A percentile compares a stretch with the other conserved stretches of the same genome.
phyloP scores from a whole-genome alignment of 2,329 filamentous ascomycete genomes.

The Macrophomina tecta region DNA sequence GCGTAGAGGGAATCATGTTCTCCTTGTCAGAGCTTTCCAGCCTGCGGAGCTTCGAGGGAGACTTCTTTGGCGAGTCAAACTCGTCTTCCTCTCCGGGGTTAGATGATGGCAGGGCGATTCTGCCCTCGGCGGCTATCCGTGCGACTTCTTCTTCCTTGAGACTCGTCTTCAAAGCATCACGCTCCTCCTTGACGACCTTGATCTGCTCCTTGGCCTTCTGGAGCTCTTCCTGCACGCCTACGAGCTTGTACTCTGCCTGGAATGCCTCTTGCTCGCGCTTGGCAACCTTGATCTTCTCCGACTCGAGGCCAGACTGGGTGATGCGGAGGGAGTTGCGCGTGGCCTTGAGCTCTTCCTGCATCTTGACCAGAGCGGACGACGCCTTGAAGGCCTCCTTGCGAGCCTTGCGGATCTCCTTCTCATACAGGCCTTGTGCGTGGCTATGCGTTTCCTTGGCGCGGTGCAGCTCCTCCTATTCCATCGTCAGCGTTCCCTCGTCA shows the following conservation, averaged over 20 bases:
- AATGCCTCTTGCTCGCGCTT: slow-evolving; percentile 73
- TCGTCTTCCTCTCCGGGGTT: slow-evolving; percentile 64
- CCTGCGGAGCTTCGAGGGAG: slow-evolving; percentile 51
- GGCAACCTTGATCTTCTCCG: slow-evolving; percentile 67
- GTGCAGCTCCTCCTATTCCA: slow-evolving; percentile 69
- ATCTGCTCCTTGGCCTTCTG: slow-evolving; percentile 67
- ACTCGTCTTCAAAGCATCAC: slow-evolving; percentile 74
- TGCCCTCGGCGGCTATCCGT: slow-evolving; percentile 73
- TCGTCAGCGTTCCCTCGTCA: slow-evolving; percentile 30
- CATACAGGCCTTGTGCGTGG: slow-evolving; percentile 60
- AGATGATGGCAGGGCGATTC: slow-evolving; percentile 66
- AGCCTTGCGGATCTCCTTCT: slow-evolving; percentile 73
- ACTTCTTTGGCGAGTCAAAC: slow-evolving; percentile 66
- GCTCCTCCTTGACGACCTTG: slow-evolving; percentile 73
- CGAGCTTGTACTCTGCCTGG: slow-evolving; percentile 68
- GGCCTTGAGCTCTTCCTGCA: slow-evolving; percentile 76
- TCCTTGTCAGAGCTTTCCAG: slow-evolving; percentile 53
- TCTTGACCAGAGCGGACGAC: slow-evolving; percentile 71
- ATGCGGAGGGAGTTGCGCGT: slow-evolving; percentile 61
- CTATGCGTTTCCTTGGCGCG: slow-evolving; percentile 71
- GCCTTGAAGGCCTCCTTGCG: slow-evolving; percentile 77
- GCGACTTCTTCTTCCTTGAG: slow-evolving; percentile 76
- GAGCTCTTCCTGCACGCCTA: slow-evolving; percentile 70
- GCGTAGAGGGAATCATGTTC: slow-evolving; percentile 43
- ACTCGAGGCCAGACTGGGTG: slow-evolving; percentile 64